Conservation (phyloP, 2,329 filamentous ascomycete species). For the Dothidotthia symphoricarpi region DNA sequence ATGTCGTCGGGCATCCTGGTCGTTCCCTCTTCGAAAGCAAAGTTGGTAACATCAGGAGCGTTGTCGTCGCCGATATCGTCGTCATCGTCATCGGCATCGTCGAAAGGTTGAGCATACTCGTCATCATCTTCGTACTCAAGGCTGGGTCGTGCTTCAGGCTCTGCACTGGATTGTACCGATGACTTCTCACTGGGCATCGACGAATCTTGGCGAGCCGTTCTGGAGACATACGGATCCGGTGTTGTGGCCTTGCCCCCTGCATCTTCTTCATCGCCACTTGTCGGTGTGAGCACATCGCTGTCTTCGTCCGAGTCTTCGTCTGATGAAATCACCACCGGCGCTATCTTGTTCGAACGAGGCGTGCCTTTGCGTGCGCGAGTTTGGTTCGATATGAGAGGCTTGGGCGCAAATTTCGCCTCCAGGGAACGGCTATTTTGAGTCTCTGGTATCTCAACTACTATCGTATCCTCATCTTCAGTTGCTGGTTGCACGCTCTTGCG, state of each 20-base stretch:
- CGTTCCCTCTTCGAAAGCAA: conserved; percentile 32
- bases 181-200: conserved; percentile 8
- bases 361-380: conserved; percentile 29
- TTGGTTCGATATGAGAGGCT: conserved; percentile 8
- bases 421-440: not conserved
- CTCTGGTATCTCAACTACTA: conserved; percentile 5
- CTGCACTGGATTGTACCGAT: conserved; percentile 1
- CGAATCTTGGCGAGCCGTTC: too few relatives aligned
- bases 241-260: not conserved
- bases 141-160: not conserved
- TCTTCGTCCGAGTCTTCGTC: conserved; percentile 25
- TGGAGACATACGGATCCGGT: too few relatives aligned
- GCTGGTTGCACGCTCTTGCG: conserved; percentile 30
- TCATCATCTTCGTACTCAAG: not conserved
- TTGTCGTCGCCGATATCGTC: conserved; percentile 22
- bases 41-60: conserved; percentile 20
- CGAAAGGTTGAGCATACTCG: conserved; percentile 5
- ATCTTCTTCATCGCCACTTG: conserved; percentile 24
- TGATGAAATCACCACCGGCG: conserved; percentile 14
- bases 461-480: conserved; percentile 17
- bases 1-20: conserved; percentile 44
- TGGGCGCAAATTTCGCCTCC: conserved; percentile 10
- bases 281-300: conserved; percentile 25
- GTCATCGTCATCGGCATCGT: conserved; percentile 9
- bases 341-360: conserved; percentile 24